phyloP scores from a whole-genome alignment of 176 grass and related monocot species.

The Olyra latifolia region DNA sequence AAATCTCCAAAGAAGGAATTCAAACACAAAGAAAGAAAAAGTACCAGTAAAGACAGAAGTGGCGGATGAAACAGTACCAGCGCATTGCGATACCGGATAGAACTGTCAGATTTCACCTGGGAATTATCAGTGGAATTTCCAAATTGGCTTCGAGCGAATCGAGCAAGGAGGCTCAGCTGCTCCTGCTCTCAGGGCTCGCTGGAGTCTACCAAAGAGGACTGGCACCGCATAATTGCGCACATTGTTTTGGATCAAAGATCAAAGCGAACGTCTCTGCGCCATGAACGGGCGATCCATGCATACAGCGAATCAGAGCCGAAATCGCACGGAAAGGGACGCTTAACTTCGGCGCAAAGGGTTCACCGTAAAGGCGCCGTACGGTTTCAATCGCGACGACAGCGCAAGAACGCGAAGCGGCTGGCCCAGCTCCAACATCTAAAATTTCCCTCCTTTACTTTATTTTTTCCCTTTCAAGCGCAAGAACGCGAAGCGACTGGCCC shows the following conservation, averaged over 20 bases:
- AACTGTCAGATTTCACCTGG: neutral
- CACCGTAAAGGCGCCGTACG: conserved; percentile 17
- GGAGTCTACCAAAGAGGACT: neutral
- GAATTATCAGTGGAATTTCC: neutral
- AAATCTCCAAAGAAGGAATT: neutral
- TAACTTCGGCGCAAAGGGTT: conserved; percentile 39
- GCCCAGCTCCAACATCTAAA: neutral
- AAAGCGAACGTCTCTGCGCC: neutral
- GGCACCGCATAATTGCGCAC: neutral
- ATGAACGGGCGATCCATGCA: neutral
- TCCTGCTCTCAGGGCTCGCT: neutral
- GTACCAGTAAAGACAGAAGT: neutral
- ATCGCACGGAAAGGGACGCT: conserved; percentile 39
- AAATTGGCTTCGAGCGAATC: neutral
- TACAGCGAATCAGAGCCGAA: neutral
- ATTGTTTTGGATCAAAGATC: neutral
- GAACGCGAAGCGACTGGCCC: neutral
- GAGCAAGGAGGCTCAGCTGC: neutral
- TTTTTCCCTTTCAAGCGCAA: neutral
- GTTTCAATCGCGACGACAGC: neutral
- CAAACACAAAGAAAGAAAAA: neutral
- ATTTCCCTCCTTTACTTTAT: neutral
- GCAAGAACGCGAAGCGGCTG: neutral
- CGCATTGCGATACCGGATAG: neutral
- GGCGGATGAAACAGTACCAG: neutral